Base-by-base conservation (phyloP, 805 yeast genomes). In the Dipodascus geniculatus region DNA sequence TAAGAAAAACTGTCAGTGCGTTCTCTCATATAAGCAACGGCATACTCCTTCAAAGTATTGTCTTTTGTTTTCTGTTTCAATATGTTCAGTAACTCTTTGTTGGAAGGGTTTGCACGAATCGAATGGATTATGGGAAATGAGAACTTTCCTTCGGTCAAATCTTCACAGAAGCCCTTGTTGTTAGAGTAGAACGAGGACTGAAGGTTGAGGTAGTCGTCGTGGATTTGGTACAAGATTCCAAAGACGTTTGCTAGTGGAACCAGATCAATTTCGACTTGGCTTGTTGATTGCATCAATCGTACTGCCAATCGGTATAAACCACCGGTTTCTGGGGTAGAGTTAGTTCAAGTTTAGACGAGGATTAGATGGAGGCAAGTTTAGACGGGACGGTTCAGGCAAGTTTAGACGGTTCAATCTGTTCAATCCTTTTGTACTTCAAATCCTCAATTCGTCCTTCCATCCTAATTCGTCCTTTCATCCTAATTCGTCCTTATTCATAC, bases 91-190 rank as follows among this genome's bases (percentile, higher is more conserved):
- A 82, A 63, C 52, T 74, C 75, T 53, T 70, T 66, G 51, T 73
- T 71, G 1, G 61, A 57, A 1, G 61, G 56, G 50, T 71, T 71
- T 35, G 63, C 60, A 19, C 71, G 62, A 1, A 84, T 67, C 2
- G 82, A 75, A 65, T 87, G 93, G 17, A 90, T 76, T 1, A 90
- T 80, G 0, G 96, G 96, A 57, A 87, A 85, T 0, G 96, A 87
- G 56, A 85, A 79, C 67, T 89, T 90, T 0, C 96, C 96, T 65
- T 90, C 96, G 0, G 88, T 80, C 28, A 90, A 75, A 63, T 90
- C 98, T 61, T 90, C 96, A 52, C 87, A 80, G 57, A 77, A 77
- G 1, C 95, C 96, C 74, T 87, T 85, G 63, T 80, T 81, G 50
- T 74, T 69, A n/a, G 70, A 68, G 54, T 80, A 73, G 9, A 69